These are phyloP conservation scores for Gastrolobium villosum DNA, from an alignment of 306 rosid genomes.

Conservation along the genomic window DNA sequence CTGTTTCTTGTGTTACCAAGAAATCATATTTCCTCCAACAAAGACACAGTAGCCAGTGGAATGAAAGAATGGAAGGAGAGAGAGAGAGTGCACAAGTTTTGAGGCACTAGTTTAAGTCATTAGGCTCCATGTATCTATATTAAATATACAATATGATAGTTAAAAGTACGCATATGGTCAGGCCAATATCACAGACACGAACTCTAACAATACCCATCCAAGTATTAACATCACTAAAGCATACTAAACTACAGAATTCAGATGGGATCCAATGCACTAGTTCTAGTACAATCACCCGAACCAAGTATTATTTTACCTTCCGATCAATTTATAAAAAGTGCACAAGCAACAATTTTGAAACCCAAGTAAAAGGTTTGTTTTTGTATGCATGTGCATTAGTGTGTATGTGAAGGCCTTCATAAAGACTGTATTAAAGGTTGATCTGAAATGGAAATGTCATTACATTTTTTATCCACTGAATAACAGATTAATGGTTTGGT, in stretches of 20 bases:
- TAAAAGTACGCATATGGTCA: background rate
- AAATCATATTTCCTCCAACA: slow-evolving; percentile 16
- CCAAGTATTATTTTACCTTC: slow-evolving; percentile 9
- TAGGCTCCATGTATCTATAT: background rate
- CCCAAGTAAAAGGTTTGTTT: background rate
- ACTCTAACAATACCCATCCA: background rate
- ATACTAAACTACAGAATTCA: background rate
- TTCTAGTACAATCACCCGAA: slow-evolving; percentile 26
- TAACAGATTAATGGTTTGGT: background rate
- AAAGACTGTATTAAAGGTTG: slow-evolving; percentile 15
- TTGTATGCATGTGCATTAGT: background rate
- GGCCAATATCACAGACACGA: background rate
- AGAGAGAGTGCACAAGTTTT: background rate
- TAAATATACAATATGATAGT: background rate
- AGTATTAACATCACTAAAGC: background rate
- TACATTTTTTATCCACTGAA: slow-evolving; percentile 20
- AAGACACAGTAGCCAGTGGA: background rate
- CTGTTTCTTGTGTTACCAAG: background rate
- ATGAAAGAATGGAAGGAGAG: background rate
- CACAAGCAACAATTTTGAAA: slow-evolving; percentile 2
- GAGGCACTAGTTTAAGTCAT: background rate
- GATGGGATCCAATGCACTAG: background rate
- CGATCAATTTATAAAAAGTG: background rate
- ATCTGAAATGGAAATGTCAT: slow-evolving; percentile 34
- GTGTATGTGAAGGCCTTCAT: background rate